Evolutionary conservation across 108 stramenopile genomes (phyloP), one percentile per base, ranked within the genome.

Genomic region (Pseudonitzschia delicatissima): DNA sequence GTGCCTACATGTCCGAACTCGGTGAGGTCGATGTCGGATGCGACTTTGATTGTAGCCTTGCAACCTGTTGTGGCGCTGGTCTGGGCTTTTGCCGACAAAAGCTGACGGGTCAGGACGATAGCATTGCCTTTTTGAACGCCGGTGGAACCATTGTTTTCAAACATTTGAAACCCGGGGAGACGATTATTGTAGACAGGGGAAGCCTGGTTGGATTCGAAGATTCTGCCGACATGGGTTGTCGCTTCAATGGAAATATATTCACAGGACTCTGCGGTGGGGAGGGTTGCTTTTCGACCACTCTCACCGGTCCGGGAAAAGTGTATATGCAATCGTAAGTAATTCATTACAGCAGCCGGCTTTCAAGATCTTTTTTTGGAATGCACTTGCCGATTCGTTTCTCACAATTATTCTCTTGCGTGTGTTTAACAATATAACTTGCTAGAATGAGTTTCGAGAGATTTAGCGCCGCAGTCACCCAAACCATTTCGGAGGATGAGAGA

Each of bases 251-350:
- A 11, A 85, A 84, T 12, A 74, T 83, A 34, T 32, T 50, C 35
- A 92, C 88, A 62, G 86, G 90, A 12, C 64, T 86, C 47, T 90
- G 85, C 65, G 90, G 90, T 8, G 91, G 91, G 20, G 88, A 92
- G 65, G 90, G 93, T 34, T 72, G 90, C 52, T 94, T 88, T 65
- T 78, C 90, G n/a, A 88, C 93, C 1, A 92, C 88, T 4, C 60
- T 94, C 49, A 88, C 87, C 1, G 93, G 93, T 49, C 92, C 92
- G 0, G 92, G 92, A 17, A 78, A 66, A 33, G 88, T 93, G 15
- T 91, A 83, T 73, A 72, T 93, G 51, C 92, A 92, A 62, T 57
- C 55, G 47, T 48, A 23, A 48, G 47, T 48, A 48, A 23, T 48
- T 44, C n/a, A 78, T 58, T 33, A n/a, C 17, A n/a, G n/a, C n/a